Conservation (phyloP, 139 green algal genomes). For the Marvania coccoides region DNA sequence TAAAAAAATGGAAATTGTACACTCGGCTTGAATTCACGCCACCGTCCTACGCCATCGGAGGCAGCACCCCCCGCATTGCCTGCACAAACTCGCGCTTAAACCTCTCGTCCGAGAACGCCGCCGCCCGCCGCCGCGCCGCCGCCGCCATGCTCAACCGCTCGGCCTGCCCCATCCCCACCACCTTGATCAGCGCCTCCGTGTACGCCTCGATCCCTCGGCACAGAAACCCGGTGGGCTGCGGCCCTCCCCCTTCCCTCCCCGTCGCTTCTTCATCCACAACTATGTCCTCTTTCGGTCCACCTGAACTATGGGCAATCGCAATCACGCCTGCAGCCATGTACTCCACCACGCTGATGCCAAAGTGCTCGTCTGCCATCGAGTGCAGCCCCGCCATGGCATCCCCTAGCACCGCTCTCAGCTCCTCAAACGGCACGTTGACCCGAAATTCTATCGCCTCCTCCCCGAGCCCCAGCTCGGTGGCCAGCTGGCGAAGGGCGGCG, state of each 20-base stretch:
- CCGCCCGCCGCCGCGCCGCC: constrained; percentile 45
- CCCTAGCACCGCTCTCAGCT: constrained; percentile 68
- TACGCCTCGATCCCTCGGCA: constrained; percentile 60
- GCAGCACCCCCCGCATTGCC: constrained; percentile 10
- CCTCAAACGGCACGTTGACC: constrained; percentile 62
- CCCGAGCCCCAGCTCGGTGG: constrained; percentile 24
- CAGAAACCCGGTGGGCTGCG: constrained; percentile 49
- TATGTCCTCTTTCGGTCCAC: constrained; percentile 62
- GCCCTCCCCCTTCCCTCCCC: not conserved
- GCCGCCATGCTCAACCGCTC: constrained; percentile 59
- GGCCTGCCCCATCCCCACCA: constrained; percentile 64
- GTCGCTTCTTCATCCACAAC: constrained; percentile 31
- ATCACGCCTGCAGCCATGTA: constrained; percentile 94
- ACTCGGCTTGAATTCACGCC: too few species aligned
- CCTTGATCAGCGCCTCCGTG: constrained; percentile 44
- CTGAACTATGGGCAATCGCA: constrained; percentile 84
- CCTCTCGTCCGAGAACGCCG: constrained; percentile 23
- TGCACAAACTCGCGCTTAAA: constrained; percentile 24
- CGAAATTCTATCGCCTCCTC: constrained; percentile 17
- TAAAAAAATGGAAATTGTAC: too few species aligned
- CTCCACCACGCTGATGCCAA: constrained; percentile 97
- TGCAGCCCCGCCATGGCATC: constrained; percentile 84
- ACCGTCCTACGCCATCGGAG: too few species aligned
- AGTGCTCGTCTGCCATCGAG: constrained; percentile 98
- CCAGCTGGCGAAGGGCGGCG: constrained; percentile 1